Percentiles rank a stretch among this genome's conserved stretches.
Evolutionary conservation across 2,329 filamentous ascomycete species (phyloP).

Genomic region (Teratosphaeria destructans): DNA sequence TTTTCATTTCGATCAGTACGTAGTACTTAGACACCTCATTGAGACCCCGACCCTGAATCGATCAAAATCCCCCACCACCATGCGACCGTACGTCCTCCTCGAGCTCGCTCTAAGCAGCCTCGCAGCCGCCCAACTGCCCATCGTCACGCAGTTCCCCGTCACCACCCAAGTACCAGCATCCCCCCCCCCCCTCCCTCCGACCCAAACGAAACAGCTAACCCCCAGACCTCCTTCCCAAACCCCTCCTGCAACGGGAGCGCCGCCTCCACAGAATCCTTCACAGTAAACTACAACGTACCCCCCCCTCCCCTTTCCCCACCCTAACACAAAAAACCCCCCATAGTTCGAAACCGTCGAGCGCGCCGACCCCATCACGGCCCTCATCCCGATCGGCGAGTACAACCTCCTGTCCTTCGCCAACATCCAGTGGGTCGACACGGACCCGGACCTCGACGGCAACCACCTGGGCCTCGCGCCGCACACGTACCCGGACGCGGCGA

Average conservation of each 20-base stretch:
- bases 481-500: slow-evolving; percentile 8
- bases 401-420: slow-evolving; percentile 9
- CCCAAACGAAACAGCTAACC: not conserved
- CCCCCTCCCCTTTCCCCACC: not conserved
- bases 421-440: slow-evolving; percentile 10
- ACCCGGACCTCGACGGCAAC: slow-evolving; percentile 11
- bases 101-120: not conserved
- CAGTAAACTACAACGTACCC: slow-evolving; percentile 1
- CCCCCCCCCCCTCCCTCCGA: not conserved
- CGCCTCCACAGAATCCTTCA: not conserved
- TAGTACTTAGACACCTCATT: not conserved
- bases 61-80: not conserved
- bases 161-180: not conserved
- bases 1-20: no score
- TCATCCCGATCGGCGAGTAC: slow-evolving; percentile 8
- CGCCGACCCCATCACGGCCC: slow-evolving; percentile 5
- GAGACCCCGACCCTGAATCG: not conserved
- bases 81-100: not conserved
- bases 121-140: not conserved
- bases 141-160: not conserved
- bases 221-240: not conserved
- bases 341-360: slow-evolving; percentile 8
- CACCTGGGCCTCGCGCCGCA: slow-evolving; percentile 11
- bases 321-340: not conserved
- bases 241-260: not conserved